Conservation (phyloP, 768 basidiomycete genomes). For the Lactarius tabidus region DNA sequence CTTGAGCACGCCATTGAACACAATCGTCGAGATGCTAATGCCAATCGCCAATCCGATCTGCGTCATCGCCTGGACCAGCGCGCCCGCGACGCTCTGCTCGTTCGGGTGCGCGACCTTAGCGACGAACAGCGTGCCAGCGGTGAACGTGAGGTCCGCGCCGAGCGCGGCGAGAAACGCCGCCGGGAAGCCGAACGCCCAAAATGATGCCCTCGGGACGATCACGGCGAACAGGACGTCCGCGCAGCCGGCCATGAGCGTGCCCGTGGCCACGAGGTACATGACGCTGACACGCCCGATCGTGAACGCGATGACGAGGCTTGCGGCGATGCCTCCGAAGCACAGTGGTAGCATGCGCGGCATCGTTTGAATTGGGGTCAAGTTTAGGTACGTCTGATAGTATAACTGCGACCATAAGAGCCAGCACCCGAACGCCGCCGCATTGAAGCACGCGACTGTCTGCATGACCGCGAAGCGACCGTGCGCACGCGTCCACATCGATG, state of each 20-base stretch:
- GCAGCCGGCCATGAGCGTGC: constrained; percentile 53
- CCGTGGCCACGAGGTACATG: constrained; percentile 50
- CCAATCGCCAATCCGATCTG: constrained; percentile 73
- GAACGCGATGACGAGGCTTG: constrained; percentile 62
- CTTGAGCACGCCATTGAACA: constrained; percentile 53
- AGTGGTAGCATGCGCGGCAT: constrained; percentile 70
- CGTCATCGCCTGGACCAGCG: constrained; percentile 74
- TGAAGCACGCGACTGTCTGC: constrained; percentile 58
- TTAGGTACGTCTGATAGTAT: constrained; percentile 66
- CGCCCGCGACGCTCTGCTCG: constrained; percentile 75
- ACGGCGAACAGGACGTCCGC: constrained; percentile 67
- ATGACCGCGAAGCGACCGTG: constrained; percentile 59
- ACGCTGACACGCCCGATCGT: constrained; percentile 53
- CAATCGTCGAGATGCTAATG: constrained; percentile 66
- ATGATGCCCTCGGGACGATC: constrained; percentile 51
- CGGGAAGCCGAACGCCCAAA: constrained; percentile 77
- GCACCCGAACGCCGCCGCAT: constrained; percentile 54
- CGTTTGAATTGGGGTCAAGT: constrained; percentile 51
- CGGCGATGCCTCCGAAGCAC: constrained; percentile 58
- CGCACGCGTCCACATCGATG: constrained; percentile 59
- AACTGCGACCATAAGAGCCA: constrained; percentile 61
- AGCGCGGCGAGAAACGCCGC: constrained; percentile 60
- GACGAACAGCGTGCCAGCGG: constrained; percentile 69
- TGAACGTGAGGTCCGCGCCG: constrained; percentile 75
- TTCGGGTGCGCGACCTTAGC: constrained; percentile 61